Percentiles rank a stretch among this genome's conserved stretches.
Evolutionary conservation across 2,329 filamentous ascomycete genomes (phyloP).

Genomic region (Chalaropsis thielavioides): DNA sequence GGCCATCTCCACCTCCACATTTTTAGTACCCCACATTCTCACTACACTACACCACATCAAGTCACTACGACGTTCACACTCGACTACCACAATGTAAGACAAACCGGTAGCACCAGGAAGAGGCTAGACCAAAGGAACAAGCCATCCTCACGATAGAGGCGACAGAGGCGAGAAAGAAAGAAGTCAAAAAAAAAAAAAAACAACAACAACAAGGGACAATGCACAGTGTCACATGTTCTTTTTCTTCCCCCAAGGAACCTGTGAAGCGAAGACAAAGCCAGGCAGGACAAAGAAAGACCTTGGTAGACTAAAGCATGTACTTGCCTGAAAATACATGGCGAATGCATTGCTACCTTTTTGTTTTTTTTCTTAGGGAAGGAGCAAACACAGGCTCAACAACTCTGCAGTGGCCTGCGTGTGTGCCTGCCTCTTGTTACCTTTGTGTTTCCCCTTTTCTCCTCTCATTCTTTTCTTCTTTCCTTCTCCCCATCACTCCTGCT

Average conservation of each 20-base stretch:
- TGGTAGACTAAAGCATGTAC: not conserved
- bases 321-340: too few species aligned
- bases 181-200: not conserved
- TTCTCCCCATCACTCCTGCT: not conserved
- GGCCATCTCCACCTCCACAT: not conserved
- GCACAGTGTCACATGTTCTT: not conserved
- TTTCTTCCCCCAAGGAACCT: not conserved
- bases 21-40: not conserved
- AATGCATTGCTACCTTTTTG: not conserved
- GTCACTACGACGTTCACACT: not conserved
- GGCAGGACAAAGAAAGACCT: not conserved
- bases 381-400: not conserved
- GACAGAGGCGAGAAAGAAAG: too few species aligned
- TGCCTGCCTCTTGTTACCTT: not conserved
- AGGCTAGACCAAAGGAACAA: not conserved
- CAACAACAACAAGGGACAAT: not conserved
- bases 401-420: conserved; percentile 1
- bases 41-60: not conserved
- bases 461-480: not conserved
- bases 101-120: not conserved
- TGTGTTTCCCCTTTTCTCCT: not conserved
- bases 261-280: too few species aligned
- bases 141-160: not conserved
- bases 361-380: not conserved
- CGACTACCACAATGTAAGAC: not conserved